Percentiles rank a stretch among this genome's conserved stretches.
phyloP scores from a whole-genome alignment of 306 rosid genomes.

The Ochetophila trinervis region DNA sequence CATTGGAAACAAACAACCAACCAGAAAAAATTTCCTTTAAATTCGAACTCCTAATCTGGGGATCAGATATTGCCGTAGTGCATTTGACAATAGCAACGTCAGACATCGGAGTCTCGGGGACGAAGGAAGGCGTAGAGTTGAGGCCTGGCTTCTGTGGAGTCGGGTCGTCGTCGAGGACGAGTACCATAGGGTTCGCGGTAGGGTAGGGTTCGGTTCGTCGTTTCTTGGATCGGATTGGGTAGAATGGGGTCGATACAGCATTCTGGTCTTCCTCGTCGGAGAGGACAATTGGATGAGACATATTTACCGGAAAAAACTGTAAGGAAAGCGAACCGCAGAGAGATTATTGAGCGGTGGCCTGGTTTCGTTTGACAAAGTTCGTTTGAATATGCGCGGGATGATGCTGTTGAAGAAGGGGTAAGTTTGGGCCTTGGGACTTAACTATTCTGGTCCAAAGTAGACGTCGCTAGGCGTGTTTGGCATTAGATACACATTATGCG shows the following conservation, averaged over 20 bases:
- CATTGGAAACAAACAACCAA: not conserved
- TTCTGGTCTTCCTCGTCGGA: constrained; percentile 76
- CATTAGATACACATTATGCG: no score
- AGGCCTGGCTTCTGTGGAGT: constrained; percentile 49
- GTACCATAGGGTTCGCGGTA: constrained; percentile 32
- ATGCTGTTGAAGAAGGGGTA: not conserved
- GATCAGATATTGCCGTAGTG: not conserved
- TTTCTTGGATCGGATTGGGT: constrained; percentile 44
- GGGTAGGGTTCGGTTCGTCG: constrained; percentile 47
- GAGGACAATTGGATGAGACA: constrained; percentile 63
- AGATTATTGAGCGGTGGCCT: not conserved
- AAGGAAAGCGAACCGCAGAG: no score
- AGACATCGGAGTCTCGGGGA: constrained; percentile 67
- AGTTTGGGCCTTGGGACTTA: no score
- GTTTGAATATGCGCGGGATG: constrained; percentile 1
- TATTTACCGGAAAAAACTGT: constrained; percentile 1
- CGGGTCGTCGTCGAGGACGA: constrained; percentile 74
- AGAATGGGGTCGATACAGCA: constrained; percentile 36
- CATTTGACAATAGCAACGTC: not conserved
- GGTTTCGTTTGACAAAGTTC: not conserved
- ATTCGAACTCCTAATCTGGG: not conserved
- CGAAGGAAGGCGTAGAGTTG: constrained; percentile 38
- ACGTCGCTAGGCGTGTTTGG: no score
- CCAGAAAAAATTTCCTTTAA: no score
- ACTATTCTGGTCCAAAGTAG: no score